These are phyloP conservation scores for Alternaria brassicae DNA, from an alignment of 2,329 filamentous ascomycete genomes.

Conservation along the genomic window DNA sequence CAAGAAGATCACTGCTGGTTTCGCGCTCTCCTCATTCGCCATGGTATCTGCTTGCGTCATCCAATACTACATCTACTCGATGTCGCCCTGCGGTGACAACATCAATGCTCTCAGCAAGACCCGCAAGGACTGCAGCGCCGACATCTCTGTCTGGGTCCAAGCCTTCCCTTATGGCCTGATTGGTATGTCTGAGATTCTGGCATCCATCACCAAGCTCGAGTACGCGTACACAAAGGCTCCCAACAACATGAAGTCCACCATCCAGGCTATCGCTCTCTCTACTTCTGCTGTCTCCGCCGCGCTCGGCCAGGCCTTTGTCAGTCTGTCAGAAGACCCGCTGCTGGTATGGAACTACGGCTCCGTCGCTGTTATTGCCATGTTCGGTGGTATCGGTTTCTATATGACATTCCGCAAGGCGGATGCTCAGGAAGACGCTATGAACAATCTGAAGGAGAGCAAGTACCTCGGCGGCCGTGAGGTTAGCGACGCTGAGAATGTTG, in stretches of 20 bases:
- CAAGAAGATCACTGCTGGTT: slow-evolving; percentile 76
- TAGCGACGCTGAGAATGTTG: slow-evolving; percentile 28
- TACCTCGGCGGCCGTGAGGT: slow-evolving; percentile 28
- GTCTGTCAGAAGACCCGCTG: slow-evolving; percentile 42
- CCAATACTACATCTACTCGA: slow-evolving; percentile 61
- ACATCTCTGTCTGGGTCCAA: slow-evolving; percentile 64
- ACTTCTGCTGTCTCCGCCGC: slow-evolving; percentile 44
- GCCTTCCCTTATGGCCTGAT: slow-evolving; percentile 63
- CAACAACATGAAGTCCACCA: slow-evolving; percentile 63
- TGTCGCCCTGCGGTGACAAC: slow-evolving; percentile 35
- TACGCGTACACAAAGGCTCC: slow-evolving; percentile 63
- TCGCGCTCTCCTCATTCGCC: slow-evolving; percentile 68
- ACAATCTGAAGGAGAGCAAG: slow-evolving; percentile 36
- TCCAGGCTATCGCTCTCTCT: slow-evolving; percentile 47
- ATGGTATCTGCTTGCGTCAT: slow-evolving; percentile 65
- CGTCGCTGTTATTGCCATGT: slow-evolving; percentile 42
- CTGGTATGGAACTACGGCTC: slow-evolving; percentile 45
- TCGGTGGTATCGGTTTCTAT: slow-evolving; percentile 43
- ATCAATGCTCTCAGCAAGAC: slow-evolving; percentile 48
- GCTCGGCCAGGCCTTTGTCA: slow-evolving; percentile 43
- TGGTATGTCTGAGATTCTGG: slow-evolving; percentile 67
- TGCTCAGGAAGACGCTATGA: slow-evolving; percentile 42
- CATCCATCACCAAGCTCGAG: slow-evolving; percentile 73
- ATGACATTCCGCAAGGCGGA: slow-evolving; percentile 44
- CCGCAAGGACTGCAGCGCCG: slow-evolving; percentile 50